Percentiles rank a stretch among this genome's conserved stretches.
phyloP scores from a whole-genome alignment of 2,329 filamentous ascomycete genomes.

The Chaetomium sp. region DNA sequence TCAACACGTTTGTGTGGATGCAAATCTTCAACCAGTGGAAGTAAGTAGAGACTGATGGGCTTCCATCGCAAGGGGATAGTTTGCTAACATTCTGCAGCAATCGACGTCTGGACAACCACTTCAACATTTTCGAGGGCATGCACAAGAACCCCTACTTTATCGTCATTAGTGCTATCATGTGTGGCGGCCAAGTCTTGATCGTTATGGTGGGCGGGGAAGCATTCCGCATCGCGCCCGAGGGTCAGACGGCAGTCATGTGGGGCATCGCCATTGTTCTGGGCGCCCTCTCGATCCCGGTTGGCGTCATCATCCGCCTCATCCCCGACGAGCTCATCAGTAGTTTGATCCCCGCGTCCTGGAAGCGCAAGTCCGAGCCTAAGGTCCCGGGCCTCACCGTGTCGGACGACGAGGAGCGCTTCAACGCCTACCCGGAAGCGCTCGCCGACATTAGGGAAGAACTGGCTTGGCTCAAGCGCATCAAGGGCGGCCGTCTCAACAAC shows the following conservation, averaged over 20 bases:
- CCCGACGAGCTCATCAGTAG: slow-evolving; percentile 69
- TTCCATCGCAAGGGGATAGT: neutral
- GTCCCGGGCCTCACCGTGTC: slow-evolving; percentile 62
- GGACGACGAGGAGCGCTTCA: slow-evolving; percentile 64
- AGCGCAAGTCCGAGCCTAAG: slow-evolving; percentile 47
- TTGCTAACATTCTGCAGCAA: slow-evolving; percentile 56
- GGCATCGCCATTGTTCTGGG: slow-evolving; percentile 83
- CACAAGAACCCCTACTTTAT: slow-evolving; percentile 87
- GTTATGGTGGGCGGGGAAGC: slow-evolving; percentile 81
- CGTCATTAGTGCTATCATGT: slow-evolving; percentile 81
- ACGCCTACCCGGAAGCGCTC: slow-evolving; percentile 70
- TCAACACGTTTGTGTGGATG: slow-evolving; percentile 99
- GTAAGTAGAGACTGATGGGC: slow-evolving; percentile 51
- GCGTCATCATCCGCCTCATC: slow-evolving; percentile 76
- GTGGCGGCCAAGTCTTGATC: slow-evolving; percentile 86
- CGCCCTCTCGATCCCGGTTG: slow-evolving; percentile 81
- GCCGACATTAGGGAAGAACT: slow-evolving; percentile 79
- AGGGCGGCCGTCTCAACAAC: slow-evolving; percentile 79
- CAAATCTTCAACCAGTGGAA: slow-evolving; percentile 99
- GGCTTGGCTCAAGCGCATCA: slow-evolving; percentile 76
- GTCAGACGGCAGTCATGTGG: slow-evolving; percentile 77
- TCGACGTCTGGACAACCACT: slow-evolving; percentile 87
- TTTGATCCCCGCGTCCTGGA: slow-evolving; percentile 57
- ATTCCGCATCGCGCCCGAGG: slow-evolving; percentile 67
- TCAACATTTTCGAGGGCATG: slow-evolving; percentile 94